phyloP scores from a whole-genome alignment of 768 basidiomycete species.

The Mycena haematopus region DNA sequence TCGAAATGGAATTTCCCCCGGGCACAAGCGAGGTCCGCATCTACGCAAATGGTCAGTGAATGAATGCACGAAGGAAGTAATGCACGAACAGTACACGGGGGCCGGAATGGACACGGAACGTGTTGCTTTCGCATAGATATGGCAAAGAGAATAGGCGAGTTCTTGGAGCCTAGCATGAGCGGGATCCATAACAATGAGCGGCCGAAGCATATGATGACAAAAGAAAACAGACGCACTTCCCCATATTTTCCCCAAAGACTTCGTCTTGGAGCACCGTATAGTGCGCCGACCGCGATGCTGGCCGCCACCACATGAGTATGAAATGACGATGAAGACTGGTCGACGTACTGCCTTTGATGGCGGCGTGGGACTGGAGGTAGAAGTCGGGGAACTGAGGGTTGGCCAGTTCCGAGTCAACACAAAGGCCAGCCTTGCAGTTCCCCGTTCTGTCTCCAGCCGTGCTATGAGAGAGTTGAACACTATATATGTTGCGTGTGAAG shows the following conservation, averaged over 20 bases:
- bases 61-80: background rate
- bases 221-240: slow-evolving; percentile 33
- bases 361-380: slow-evolving; percentile 53
- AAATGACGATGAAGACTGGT: background rate
- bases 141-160: slow-evolving; percentile 55
- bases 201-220: background rate
- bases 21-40: slow-evolving; percentile 37
- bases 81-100: slow-evolving; percentile 60
- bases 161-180: slow-evolving; percentile 48
- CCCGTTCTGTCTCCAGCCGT: slow-evolving; percentile 45
- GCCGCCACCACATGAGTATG: background rate
- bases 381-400: slow-evolving; percentile 52
- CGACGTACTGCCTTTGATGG: slow-evolving; percentile 51
- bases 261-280: slow-evolving; percentile 57
- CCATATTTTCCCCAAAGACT: slow-evolving; percentile 35
- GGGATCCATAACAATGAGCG: background rate
- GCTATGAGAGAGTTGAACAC: background rate
- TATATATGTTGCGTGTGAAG: background rate
- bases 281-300: slow-evolving; percentile 49
- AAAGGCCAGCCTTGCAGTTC: slow-evolving; percentile 54
- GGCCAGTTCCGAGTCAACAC: slow-evolving; percentile 50
- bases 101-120: slow-evolving; percentile 41
- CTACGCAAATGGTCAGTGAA: slow-evolving; percentile 23
- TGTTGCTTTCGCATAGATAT: slow-evolving; percentile 59
- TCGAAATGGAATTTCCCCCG: slow-evolving; percentile 37